Evolutionary conservation across 2,329 filamentous ascomycete genomes (phyloP).

Genomic region (Didymella lethalis): DNA sequence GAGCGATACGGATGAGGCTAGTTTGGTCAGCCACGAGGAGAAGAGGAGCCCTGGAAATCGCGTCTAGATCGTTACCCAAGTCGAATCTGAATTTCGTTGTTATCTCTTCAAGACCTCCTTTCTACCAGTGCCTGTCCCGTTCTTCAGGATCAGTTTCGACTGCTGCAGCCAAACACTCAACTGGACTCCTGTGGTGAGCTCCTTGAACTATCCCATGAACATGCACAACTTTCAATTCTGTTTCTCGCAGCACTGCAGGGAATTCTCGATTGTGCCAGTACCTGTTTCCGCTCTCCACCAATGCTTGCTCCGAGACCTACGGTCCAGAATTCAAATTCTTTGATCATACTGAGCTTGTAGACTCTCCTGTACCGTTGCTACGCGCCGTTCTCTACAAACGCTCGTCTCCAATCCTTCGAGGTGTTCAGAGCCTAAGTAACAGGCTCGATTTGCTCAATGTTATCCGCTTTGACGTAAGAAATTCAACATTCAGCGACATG

Average conservation of each 20-base stretch:
- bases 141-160: neutral
- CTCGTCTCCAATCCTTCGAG: neutral
- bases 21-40: conserved; percentile 26
- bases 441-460: neutral
- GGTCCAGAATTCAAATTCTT: neutral
- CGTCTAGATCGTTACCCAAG: neutral
- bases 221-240: too few relatives aligned
- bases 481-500: neutral
- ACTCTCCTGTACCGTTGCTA: neutral
- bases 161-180: neutral
- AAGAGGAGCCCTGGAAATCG: conserved; percentile 5
- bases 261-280: neutral
- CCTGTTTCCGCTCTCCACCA: neutral
- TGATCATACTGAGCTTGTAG: neutral
- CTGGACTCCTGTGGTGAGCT: neutral
- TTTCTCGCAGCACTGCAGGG: neutral
- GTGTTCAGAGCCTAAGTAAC: neutral
- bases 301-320: neutral
- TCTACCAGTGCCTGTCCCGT: neutral
- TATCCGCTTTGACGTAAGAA: neutral
- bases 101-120: neutral
- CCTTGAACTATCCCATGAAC: neutral
- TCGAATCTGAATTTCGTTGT: neutral
- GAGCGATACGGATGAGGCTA: conserved; percentile 30
- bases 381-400: neutral